Base-by-base conservation (phyloP, 2,329 filamentous ascomycete species). In the Neonectria faginata region DNA sequence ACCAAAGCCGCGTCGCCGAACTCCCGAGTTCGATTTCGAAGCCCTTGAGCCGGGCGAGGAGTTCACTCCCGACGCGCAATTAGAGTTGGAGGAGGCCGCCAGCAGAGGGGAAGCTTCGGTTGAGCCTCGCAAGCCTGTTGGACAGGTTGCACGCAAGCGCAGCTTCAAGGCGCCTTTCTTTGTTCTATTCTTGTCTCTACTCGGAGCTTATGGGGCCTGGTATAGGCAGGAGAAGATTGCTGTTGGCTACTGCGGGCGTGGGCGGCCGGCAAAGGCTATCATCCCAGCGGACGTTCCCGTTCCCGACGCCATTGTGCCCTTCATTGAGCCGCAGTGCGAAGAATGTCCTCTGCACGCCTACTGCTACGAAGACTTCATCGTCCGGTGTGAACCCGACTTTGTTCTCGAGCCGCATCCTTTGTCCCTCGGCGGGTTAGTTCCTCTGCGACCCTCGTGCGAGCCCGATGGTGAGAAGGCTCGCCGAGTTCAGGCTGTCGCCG, bases 161-260 rank as follows among this genome's bases (percentile, higher is more conserved):
- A 83, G 84, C 25, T 80, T 89, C 33, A 86, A 87, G 63, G 88
- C 88, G 0, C 90, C 93, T 16, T 83, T 95, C 2, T 88, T 89
- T 77, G 87, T 94, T 6, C 83, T 97, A 2, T 77, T 95, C 3
- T 76, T 92, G 20, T 89, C 91, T 0, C 80, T 96, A 10, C 78
- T 96, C 7, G 86, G 86, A 33, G 89, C 91, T 0, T 93, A 97
- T 68, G 91, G 86, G 31, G 88, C 88, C 9, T 96, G 94, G 87
- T 99, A 94, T 82, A 86, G 95, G 53, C 93, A 97, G 76, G 96
- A 99, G 79, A 98, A 98, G 84, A 83, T 97, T n/a, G 91, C 93
- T 16, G 93, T 98, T 20, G 96, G 97, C 36, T 99, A 97, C 76
- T 99, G 96, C 76, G 94, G 94, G 12, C 87, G 97, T 57, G 96